These are phyloP conservation scores for Scalesia atractyloides DNA, from an alignment of 129 eudicot genomes.

Conservation along the genomic window DNA sequence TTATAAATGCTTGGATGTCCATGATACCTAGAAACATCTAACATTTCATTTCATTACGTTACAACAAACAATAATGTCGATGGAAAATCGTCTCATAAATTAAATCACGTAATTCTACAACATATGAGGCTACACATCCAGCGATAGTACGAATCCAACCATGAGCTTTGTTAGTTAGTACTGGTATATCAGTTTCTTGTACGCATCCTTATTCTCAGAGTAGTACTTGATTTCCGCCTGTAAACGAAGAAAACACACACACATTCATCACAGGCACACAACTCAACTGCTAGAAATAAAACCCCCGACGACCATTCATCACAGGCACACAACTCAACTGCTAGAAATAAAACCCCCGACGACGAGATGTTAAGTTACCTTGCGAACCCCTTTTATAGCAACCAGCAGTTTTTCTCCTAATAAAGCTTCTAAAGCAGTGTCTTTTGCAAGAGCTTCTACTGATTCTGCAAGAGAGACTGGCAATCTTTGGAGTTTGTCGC, in stretches of 20 bases:
- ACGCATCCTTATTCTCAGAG: slow-evolving; percentile 63
- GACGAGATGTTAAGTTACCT: slow-evolving; percentile 45
- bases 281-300: neutral
- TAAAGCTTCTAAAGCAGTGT: slow-evolving; percentile 51
- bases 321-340: neutral
- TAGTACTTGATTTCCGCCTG: slow-evolving; percentile 81
- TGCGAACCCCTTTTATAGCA: slow-evolving; percentile 83
- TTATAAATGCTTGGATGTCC: too few relatives aligned
- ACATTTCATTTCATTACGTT: neutral
- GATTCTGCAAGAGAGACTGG: slow-evolving; percentile 81
- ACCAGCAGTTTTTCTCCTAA: slow-evolving; percentile 74
- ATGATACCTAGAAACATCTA: too few relatives aligned
- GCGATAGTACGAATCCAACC: neutral
- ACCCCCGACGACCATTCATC: neutral
- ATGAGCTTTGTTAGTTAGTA: slow-evolving; percentile 43
- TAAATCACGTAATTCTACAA: neutral
- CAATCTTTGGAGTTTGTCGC: slow-evolving; percentile 59
- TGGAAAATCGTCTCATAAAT: neutral
- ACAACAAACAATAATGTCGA: neutral
- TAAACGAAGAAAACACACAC: slow-evolving; percentile 30
- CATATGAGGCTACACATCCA: neutral
- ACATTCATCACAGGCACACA: neutral
- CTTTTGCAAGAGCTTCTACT: slow-evolving; percentile 77
- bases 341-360: neutral
- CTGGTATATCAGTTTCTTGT: slow-evolving; percentile 68